Evolutionary conservation across 2,329 filamentous ascomycete genomes (phyloP).

Genomic region (Aspergillus brunneoviolaceus): DNA sequence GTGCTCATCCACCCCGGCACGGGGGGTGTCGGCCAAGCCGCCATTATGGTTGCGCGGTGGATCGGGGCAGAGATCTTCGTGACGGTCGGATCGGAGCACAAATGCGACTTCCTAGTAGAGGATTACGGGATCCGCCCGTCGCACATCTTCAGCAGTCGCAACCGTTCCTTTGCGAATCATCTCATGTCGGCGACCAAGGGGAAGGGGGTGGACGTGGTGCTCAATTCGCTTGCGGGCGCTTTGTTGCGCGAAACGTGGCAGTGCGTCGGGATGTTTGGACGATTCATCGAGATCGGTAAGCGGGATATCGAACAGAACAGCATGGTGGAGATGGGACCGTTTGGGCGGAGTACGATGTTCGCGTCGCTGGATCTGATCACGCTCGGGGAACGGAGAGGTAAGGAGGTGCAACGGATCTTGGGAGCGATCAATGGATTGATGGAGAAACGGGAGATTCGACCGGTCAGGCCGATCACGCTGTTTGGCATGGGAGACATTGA

Average conservation of each 20-base stretch:
- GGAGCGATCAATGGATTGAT: constrained; percentile 7
- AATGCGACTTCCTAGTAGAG: constrained; percentile 17
- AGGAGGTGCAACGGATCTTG: constrained; percentile 10
- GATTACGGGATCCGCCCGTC: constrained; percentile 19
- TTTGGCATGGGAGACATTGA: constrained; percentile 10
- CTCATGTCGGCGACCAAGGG: constrained; percentile 21
- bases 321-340: constrained; percentile 15
- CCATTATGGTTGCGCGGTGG: constrained; percentile 21
- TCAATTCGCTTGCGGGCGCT: constrained; percentile 31
- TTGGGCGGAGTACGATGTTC: constrained; percentile 16
- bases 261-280: constrained; percentile 24
- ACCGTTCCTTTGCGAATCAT: constrained; percentile 18
- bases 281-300: constrained; percentile 26
- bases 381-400: background rate
- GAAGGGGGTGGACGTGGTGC: constrained; percentile 27
- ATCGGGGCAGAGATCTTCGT: constrained; percentile 20
- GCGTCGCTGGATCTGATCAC: background rate
- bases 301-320: constrained; percentile 15
- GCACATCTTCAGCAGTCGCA: constrained; percentile 27
- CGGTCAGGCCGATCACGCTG: constrained; percentile 6
- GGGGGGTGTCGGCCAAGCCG: constrained; percentile 21
- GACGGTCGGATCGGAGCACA: constrained; percentile 24
- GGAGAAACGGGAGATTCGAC: background rate
- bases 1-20: constrained; percentile 29
- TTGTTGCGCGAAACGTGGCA: constrained; percentile 26